Evolutionary conservation across 352 stramenopile genomes (phyloP).

Genomic region (Blastocystis sp.): DNA sequence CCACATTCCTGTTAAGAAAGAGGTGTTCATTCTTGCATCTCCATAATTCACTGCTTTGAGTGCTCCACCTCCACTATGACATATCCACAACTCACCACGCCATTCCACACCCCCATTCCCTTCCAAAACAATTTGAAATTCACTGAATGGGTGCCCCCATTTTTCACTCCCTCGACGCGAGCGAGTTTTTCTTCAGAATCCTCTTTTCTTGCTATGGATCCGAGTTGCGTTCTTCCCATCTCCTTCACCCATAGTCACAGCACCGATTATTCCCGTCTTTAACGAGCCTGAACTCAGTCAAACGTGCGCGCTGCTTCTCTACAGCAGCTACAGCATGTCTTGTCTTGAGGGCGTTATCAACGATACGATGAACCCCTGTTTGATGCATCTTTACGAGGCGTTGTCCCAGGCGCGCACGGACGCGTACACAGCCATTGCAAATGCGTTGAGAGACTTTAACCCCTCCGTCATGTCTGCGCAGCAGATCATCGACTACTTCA

Average conservation of each 20-base stretch:
- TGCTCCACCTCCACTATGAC: no score
- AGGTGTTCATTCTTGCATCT: no score
- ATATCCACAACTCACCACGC: no score
- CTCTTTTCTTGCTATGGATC: no score
- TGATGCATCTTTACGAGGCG: conserved; percentile 9
- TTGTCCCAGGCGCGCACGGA: neutral
- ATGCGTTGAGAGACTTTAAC: neutral
- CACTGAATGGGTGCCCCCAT: no score
- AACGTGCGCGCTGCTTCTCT: neutral
- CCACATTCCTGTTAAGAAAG: no score
- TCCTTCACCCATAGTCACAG: neutral
- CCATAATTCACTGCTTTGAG: no score
- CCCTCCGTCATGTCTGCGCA: neutral
- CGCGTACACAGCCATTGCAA: neutral
- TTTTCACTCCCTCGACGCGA: no score
- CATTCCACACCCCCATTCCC: no score
- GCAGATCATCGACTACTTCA: neutral
- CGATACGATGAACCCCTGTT: conserved; percentile 28
- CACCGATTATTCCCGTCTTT: conserved; percentile 9
- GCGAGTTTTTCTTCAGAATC: no score
- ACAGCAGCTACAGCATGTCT: neutral
- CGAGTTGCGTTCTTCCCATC: no score
- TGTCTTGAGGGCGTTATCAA: conserved; percentile 32
- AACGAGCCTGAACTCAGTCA: conserved; percentile 8
- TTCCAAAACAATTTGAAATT: no score